Evolutionary conservation across 768 basidiomycete genomes (phyloP), one percentile per base, ranked within the genome.

Genomic region (Tricholoma hemisulphureum): DNA sequence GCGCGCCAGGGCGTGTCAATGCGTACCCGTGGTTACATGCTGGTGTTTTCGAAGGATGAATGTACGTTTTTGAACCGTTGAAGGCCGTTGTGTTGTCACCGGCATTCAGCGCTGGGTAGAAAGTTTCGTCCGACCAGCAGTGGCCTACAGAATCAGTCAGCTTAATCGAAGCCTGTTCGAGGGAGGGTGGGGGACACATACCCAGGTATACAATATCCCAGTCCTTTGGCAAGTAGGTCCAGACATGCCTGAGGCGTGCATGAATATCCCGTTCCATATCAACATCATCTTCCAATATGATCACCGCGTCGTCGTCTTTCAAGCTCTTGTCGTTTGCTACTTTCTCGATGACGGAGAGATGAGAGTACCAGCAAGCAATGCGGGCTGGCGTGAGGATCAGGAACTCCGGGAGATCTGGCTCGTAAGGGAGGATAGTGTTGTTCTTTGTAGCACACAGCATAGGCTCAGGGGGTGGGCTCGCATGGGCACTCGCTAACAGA

Each of bases 151-250:
- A 51, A 35, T 54, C 39, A 32, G 46, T 35, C 6, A 51, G 37
- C 21, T 23, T 11, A 39, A 18, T 49, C n/a, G n/a, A n/a, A n/a
- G n/a, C n/a, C n/a, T n/a, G n/a, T n/a, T n/a, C n/a, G n/a, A n/a
- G n/a, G 24, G 31, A 41, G 8, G 23, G 21, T 7, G 26, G 46
- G 21, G 20, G 37, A 49, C 64, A n/a, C 78, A 43, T 61, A 85
- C 88, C 89, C 61, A 91, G 71, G 61, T 87, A 88, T 16, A 91
- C 79, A 21, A 91, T 79, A 61, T 91, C 89, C 89, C 89, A 91
- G 14, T 81, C 75, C 1, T 32, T 39, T 6, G 89, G 89, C 26
- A 91, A 67, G 8, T 68, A 66, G 4, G 59, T 52, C 87, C 86
- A 88, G 35, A 87, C 60, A n/a, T 55, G 35, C 31, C 20, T 53